Base-by-base conservation (phyloP, 163 green algal species). In the Chlamydomonas reinhardtii region DNA sequence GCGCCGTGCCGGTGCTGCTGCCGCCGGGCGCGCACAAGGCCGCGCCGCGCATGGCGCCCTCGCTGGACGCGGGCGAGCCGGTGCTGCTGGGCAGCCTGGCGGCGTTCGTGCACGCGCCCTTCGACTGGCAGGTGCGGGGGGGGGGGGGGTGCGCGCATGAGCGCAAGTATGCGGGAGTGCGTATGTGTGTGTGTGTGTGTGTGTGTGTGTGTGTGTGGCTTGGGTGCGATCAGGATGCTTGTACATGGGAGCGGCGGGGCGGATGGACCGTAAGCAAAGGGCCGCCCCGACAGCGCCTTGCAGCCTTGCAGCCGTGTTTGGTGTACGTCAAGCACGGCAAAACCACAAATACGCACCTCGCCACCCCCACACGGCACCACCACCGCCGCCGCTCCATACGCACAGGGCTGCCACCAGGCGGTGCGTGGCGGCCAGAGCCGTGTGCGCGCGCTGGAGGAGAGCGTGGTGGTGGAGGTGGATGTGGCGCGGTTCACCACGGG, bases 1-100 rank as follows among this genome's bases (percentile, higher is more conserved):
- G 86, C 27, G 91, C 94, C 12, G 71, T 94, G 66, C 89, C 90
- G 14, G 80, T 94, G 12, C 29, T 76, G 29, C 89, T 94, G 80
- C 87, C 89, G 1, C 82, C 91, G 34, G 78, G 77, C 2, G 85
- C 90, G 0, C 84, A 88, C 78, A 81, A 88, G 52, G 71, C 75
- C 15, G 91, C 91, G 15, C 88, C 90, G 19, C 83, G 88, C 54
- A 65, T 94, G 73, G 77, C 88, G 14, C 91, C 90, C 16, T 52
- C 68, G 5, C 80, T 78, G 35, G 59, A 66, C n/a, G 9, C 85
- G 14, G 52, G 35, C 20, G 79, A 79, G 83, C 88, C 88, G 6
- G 87, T 91, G 56, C 35, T 92, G 82, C 74, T 94, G 35, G 91
- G 89, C 72, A 87, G 75, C 24, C 80, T 94, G 61, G 66, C 88